A percentile compares a stretch with the other conserved stretches of the same genome.
Evolutionary conservation across 2,329 filamentous ascomycete species (phyloP).

Genomic region (Xylariaceae sp.): DNA sequence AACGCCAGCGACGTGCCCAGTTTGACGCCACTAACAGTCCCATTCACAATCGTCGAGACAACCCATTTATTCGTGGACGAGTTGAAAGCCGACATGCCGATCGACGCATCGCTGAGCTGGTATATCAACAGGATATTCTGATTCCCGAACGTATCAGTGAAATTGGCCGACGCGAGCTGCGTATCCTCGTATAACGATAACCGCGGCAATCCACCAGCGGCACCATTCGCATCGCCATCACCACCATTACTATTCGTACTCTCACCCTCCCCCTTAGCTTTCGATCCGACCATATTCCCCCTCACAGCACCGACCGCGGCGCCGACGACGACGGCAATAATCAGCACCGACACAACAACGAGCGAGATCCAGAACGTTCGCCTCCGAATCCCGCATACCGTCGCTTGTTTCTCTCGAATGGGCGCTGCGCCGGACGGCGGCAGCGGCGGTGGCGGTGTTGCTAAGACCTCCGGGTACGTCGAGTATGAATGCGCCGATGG

Average conservation of each 20-base stretch:
- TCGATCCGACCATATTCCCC: background rate
- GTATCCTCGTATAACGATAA: conserved; percentile 14
- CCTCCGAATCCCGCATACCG: conserved; percentile 18
- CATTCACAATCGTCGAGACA: conserved; percentile 27
- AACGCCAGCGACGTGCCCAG: conserved; percentile 11
- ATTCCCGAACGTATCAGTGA: conserved; percentile 25
- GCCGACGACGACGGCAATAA: conserved; percentile 17
- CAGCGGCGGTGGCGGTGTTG: no score
- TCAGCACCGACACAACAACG: conserved; percentile 5
- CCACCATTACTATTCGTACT: background rate
- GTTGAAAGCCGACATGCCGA: conserved; percentile 29
- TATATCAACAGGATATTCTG: conserved; percentile 28
- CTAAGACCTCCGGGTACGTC: conserved; percentile 11
- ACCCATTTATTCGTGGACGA: conserved; percentile 26
- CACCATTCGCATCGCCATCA: background rate
- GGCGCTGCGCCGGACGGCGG: background rate
- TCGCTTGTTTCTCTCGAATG: conserved; percentile 1
- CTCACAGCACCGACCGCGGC: conserved; percentile 13
- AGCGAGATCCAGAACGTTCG: conserved; percentile 19
- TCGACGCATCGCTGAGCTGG: conserved; percentile 26
- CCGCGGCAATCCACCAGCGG: background rate
- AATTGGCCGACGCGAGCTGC: conserved; percentile 28
- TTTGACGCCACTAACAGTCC: conserved; percentile 17
- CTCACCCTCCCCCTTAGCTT: background rate
- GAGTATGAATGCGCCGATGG: conserved; percentile 7